Evolutionary conservation across 2,329 filamentous ascomycete genomes (phyloP).

Genomic region (Fusarium neocosmosporiellum): DNA sequence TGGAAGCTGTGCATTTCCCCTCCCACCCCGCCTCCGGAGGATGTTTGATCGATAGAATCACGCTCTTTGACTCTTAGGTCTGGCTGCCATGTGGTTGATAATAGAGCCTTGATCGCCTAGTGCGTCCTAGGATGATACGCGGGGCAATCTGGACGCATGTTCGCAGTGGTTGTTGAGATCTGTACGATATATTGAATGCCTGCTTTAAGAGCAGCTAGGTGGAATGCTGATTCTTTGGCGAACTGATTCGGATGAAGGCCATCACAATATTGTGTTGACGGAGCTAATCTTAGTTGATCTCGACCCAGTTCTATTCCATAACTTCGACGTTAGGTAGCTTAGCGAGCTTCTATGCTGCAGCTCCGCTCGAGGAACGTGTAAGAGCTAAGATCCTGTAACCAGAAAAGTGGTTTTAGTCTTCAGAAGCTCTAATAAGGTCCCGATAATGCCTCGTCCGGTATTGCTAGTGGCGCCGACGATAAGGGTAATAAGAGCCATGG

Average conservation of each 20-base stretch:
- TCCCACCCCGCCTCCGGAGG: constrained; percentile 44
- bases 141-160: constrained; percentile 48
- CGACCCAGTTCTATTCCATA: constrained; percentile 49
- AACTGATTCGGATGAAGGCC: constrained; percentile 55
- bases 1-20: constrained; percentile 44
- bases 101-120: constrained; percentile 55
- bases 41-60: constrained; percentile 44
- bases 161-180: constrained; percentile 52
- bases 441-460: constrained; percentile 45
- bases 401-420: constrained; percentile 15
- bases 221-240: constrained; percentile 53
- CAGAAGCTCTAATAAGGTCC: constrained; percentile 42
- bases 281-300: constrained; percentile 54
- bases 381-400: constrained; percentile 28
- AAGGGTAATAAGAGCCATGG: constrained; percentile 50
- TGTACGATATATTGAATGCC: constrained; percentile 56
- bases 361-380: constrained; percentile 23
- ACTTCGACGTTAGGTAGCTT: constrained; percentile 49
- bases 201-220: constrained; percentile 47
- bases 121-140: constrained; percentile 53
- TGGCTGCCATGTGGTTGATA: constrained; percentile 44
- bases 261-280: constrained; percentile 48
- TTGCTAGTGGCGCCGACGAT: constrained; percentile 51
- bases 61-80: constrained; percentile 37
- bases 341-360: constrained; percentile 45